A percentile compares a stretch with the other conserved stretches of the same genome.
These are phyloP conservation scores for Oryza coarctata DNA, from an alignment of 176 grass and related monocot species.

Conservation along the genomic window DNA sequence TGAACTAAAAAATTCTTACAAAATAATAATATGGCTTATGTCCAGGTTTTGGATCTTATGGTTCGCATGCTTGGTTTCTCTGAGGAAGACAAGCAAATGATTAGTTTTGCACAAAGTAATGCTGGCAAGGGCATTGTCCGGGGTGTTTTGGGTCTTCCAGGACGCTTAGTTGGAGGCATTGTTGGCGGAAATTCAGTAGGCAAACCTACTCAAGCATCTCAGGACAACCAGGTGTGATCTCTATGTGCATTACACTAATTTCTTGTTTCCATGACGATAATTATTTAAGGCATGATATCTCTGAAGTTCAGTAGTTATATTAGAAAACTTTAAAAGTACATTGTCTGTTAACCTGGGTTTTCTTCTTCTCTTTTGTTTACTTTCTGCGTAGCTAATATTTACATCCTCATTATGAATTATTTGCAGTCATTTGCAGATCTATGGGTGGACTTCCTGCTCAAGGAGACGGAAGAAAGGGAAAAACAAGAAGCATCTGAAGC, in stretches of 20 bases:
- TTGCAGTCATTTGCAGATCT: conserved; percentile 86
- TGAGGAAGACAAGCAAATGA: conserved; percentile 88
- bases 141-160: conserved; percentile 80
- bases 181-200: conserved; percentile 50
- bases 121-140: conserved; percentile 75
- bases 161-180: conserved; percentile 80
- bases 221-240: conserved; percentile 63
- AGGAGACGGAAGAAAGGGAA: conserved; percentile 97
- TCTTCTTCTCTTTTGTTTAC: not conserved
- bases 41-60: conserved; percentile 89
- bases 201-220: conserved; percentile 51
- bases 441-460: conserved; percentile 96
- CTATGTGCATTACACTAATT: not conserved
- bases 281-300: not conserved
- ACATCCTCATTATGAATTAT: not conserved
- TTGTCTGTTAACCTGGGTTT: not conserved
- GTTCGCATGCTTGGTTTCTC: conserved; percentile 97
- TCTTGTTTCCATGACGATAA: not conserved
- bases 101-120: conserved; percentile 79
- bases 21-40: not conserved
- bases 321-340: not conserved
- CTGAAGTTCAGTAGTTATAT: conserved; percentile 5
- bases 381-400: not conserved
- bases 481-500: conserved; percentile 65
- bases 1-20: not conserved